Conservation (phyloP, 306 rosid species). For the Cicer chorassanicum region DNA sequence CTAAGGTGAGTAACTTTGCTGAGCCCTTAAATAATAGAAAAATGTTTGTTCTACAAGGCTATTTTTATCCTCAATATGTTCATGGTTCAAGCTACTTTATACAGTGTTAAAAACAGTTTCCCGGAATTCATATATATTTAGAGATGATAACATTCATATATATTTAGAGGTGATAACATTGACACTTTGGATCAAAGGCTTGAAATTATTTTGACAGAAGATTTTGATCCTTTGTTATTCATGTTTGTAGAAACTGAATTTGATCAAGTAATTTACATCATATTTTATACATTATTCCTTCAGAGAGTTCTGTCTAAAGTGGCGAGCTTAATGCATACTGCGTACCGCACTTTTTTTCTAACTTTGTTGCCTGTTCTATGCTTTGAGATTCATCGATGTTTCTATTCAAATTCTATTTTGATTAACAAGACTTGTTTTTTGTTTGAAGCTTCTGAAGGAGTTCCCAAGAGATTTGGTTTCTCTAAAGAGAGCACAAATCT, state of each 20-base stretch:
- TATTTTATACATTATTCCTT: constrained; percentile 8
- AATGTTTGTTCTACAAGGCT: too few species aligned
- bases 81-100: constrained; percentile 10
- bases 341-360: constrained; percentile 19
- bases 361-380: constrained; percentile 19
- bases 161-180: not conserved
- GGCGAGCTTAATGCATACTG: constrained; percentile 20
- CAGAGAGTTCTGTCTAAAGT: not conserved
- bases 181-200: too few species aligned
- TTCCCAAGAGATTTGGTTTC: constrained; percentile 85
- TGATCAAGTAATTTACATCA: constrained; percentile 23
- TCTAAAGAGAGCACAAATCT: constrained; percentile 78
- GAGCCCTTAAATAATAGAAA: not conserved
- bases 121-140: not conserved
- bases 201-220: not conserved
- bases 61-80: not conserved
- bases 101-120: constrained; percentile 8
- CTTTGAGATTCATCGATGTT: constrained; percentile 30
- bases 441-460: constrained; percentile 65
- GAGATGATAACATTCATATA: not conserved
- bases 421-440: constrained; percentile 38
- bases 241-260: constrained; percentile 30
- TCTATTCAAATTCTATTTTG: not conserved
- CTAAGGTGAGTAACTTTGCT: constrained; percentile 52
- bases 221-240: constrained; percentile 21